Conservation (phyloP, 345 rosid genomes). For the Gossypium raimondii region DNA sequence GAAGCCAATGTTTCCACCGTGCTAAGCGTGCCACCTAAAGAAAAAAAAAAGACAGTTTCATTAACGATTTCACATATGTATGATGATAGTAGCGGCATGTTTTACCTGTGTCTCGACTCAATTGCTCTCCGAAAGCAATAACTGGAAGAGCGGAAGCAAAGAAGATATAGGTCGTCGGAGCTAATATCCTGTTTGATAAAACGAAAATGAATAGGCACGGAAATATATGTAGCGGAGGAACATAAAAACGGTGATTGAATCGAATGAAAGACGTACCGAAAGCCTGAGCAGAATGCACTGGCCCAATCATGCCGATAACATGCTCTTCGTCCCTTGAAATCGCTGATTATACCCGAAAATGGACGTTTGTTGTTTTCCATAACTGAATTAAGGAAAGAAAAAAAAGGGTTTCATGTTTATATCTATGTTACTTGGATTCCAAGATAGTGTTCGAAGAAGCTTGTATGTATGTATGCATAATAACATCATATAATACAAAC, state of each 20-base stretch:
- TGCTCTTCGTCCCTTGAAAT: slow-evolving; percentile 51
- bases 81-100: neutral
- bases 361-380: slow-evolving; percentile 52
- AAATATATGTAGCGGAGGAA: neutral
- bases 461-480: too few species aligned
- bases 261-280: slow-evolving; percentile 34
- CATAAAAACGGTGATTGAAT: neutral
- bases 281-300: slow-evolving; percentile 37
- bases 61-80: neutral
- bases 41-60: too few species aligned
- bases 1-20: slow-evolving; percentile 75
- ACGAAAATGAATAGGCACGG: too few species aligned
- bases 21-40: slow-evolving; percentile 59
- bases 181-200: slow-evolving; percentile 45
- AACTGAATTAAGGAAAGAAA: slow-evolving; percentile 17
- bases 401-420: neutral
- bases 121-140: slow-evolving; percentile 83
- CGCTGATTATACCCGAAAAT: slow-evolving; percentile 55
- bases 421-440: neutral
- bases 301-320: slow-evolving; percentile 70
- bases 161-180: slow-evolving; percentile 69
- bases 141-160: slow-evolving; percentile 93
- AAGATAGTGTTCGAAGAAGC: neutral
- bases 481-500: too few species aligned
- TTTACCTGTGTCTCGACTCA: slow-evolving; percentile 72